Evolutionary conservation across 331 rosid genomes (phyloP), one percentile per base, ranked within the genome.

Genomic region (Rhamnella rubrinervis): DNA sequence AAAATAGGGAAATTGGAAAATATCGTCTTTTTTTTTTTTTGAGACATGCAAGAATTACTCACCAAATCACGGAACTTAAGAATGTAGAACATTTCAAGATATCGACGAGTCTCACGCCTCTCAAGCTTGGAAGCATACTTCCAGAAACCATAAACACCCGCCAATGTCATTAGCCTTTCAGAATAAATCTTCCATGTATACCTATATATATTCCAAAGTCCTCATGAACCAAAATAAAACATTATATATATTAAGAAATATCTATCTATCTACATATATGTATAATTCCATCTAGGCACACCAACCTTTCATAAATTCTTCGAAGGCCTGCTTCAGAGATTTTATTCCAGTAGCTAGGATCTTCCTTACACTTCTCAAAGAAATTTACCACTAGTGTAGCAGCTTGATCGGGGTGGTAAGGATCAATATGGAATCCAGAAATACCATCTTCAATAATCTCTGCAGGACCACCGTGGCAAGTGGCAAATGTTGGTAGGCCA

Each of bases 161-260:
- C 96, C 75, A 87, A 77, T 8, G 96, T 87, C 97, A 92, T 81
- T 44, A 92, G 88, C 81, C 96, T 86, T 77, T 81, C 89, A 47
- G 96, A 92, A 73, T 92, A 92, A 59, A 92, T 89, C 83, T 85
- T 81, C 97, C 97, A 89, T 12, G 97, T 92, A 74, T 89, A 92
- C 89, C 92, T 89, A 80, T 20, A 44, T 17, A 52, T 6, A 18
- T 68, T 58, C 60, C 67, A 65, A 40, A 76, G 52, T 56, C 67
- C 49, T 28, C 11, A 25, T 40, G 15, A 51, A 63, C 37, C 72
- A 13, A 47, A 53, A 7, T 28, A 73, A 57, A 21, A 31, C 63
- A 56, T 53, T 6, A 8, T 53, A 16, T 14, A 4, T 49, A 31
- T 49, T 49, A 17, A 53, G 7, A 0, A 53, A 53, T 8, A n/a